Evolutionary conservation across 1,284 basidiomycete genomes (phyloP).

Genomic region (Ceratobasidium sp.): DNA sequence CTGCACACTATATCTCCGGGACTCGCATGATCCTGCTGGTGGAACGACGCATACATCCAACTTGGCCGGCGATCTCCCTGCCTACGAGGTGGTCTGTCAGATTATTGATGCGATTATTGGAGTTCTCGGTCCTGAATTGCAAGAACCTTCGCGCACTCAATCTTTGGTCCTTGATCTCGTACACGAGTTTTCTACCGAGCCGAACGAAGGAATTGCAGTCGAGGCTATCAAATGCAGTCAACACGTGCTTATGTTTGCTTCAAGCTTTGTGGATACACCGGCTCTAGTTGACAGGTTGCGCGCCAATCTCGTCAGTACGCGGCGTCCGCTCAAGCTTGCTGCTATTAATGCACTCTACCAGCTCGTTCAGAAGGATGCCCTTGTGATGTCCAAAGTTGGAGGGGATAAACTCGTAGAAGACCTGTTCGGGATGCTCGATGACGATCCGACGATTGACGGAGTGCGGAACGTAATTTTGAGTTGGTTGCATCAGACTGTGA

Average conservation of each 20-base stretch:
- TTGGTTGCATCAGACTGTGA: slow-evolving; percentile 96
- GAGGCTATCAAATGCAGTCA: slow-evolving; percentile 97
- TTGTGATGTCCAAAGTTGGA: slow-evolving; percentile 92
- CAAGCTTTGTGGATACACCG: slow-evolving; percentile 84
- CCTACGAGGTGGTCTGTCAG: slow-evolving; percentile 91
- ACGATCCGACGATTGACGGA: slow-evolving; percentile 94
- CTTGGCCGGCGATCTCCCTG: slow-evolving; percentile 89
- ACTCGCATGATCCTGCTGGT: slow-evolving; percentile 95
- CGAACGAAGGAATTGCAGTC: slow-evolving; percentile 89
- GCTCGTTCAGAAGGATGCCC: slow-evolving; percentile 95
- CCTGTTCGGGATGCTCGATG: slow-evolving; percentile 94
- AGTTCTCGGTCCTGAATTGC: slow-evolving; percentile 95
- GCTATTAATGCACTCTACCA: slow-evolving; percentile 97
- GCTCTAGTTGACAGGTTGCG: slow-evolving; percentile 83
- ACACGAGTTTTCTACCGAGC: slow-evolving; percentile 86
- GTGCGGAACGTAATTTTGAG: slow-evolving; percentile 93
- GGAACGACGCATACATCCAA: slow-evolving; percentile 89
- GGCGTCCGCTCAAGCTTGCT: slow-evolving; percentile 89
- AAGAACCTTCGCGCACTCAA: slow-evolving; percentile 87
- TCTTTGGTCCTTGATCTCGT: slow-evolving; percentile 88
- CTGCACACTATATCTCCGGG: slow-evolving; percentile 90
- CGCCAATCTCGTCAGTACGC: slow-evolving; percentile 80
- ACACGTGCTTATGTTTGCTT: slow-evolving; percentile 96
- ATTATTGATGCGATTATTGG: slow-evolving; percentile 95
- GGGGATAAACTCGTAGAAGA: slow-evolving; percentile 96